Conservation (phyloP, 768 basidiomycete genomes). For the Hydnomerulius pinastri region DNA sequence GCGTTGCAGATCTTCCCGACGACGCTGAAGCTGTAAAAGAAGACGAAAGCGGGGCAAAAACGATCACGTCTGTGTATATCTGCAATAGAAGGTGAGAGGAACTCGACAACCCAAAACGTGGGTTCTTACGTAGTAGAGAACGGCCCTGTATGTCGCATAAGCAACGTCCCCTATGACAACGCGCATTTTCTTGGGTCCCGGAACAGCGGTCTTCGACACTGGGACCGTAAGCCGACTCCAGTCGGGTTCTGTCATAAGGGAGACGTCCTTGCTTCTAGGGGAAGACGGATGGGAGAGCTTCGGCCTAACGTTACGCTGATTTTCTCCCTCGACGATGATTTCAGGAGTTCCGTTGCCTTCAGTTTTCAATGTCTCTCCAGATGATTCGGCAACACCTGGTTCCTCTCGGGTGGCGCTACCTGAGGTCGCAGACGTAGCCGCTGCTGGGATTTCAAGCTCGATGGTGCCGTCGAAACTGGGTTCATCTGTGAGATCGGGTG, state of each 20-base stretch:
- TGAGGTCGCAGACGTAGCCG: neutral
- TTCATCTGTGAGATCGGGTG: constrained; percentile 34
- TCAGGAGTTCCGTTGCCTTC: neutral
- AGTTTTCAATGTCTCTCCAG: neutral
- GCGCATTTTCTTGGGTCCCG: constrained; percentile 52
- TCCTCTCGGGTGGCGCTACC: constrained; percentile 7
- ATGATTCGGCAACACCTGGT: neutral
- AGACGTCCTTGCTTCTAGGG: constrained; percentile 31
- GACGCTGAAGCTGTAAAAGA: constrained; percentile 44
- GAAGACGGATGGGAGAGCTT: constrained; percentile 43
- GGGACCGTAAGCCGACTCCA: neutral
- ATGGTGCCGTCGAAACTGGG: constrained; percentile 29
- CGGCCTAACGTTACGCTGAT: constrained; percentile 30
- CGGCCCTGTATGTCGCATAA: constrained; percentile 62
- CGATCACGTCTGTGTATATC: constrained; percentile 85
- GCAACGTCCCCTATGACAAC: constrained; percentile 60
- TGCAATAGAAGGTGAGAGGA: constrained; percentile 28
- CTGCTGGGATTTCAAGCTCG: constrained; percentile 24
- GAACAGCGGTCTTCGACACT: constrained; percentile 10
- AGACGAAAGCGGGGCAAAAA: constrained; percentile 84
- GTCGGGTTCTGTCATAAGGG: constrained; percentile 19
- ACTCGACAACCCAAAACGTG: neutral
- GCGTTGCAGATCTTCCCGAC: constrained; percentile 10
- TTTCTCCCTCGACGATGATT: constrained; percentile 8
- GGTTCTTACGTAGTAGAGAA: constrained; percentile 73